phyloP scores from a whole-genome alignment of 192 early-diverging fungal species.

The Coemansia sp. region DNA sequence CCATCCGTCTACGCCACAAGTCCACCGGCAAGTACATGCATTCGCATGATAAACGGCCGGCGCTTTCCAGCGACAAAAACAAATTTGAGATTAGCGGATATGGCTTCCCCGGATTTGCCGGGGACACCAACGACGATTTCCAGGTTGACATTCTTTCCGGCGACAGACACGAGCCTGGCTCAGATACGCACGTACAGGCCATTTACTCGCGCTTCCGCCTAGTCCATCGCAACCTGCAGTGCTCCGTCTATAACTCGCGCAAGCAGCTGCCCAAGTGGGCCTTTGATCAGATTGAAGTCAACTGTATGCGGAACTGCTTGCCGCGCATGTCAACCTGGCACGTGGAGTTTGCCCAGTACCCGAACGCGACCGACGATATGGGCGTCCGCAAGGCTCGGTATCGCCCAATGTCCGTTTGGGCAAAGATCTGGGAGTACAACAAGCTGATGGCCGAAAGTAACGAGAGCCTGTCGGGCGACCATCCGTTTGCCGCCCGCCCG shows the following conservation, averaged over 20 bases:
- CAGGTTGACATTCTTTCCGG: constrained; percentile 64
- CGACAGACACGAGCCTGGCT: constrained; percentile 40
- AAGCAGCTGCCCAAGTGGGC: constrained; percentile 89
- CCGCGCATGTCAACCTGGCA: constrained; percentile 76
- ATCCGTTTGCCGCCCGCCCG: constrained; percentile 92
- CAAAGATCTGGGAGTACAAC: constrained; percentile 85
- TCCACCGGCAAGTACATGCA: constrained; percentile 61
- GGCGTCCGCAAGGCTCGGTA: constrained; percentile 53
- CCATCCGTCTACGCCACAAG: constrained; percentile 67
- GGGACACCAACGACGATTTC: constrained; percentile 92
- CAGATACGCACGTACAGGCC: constrained; percentile 55
- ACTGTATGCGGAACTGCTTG: constrained; percentile 80
- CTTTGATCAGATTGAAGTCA: constrained; percentile 89
- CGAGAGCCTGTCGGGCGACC: constrained; percentile 73
- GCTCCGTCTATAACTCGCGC: constrained; percentile 76
- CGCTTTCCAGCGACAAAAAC: constrained; percentile 60
- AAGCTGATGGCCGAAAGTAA: constrained; percentile 84
- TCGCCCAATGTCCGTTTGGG: constrained; percentile 60
- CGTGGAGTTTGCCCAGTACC: constrained; percentile 59
- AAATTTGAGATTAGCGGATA: constrained; percentile 73
- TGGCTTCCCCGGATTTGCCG: constrained; percentile 64
- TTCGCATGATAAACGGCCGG: constrained; percentile 68
- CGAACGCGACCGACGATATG: constrained; percentile 46
- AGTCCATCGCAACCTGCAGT: constrained; percentile 64
- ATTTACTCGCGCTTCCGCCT: constrained; percentile 69